phyloP scores from a whole-genome alignment of 805 yeast species.

The Candida pseudofarinosa region DNA sequence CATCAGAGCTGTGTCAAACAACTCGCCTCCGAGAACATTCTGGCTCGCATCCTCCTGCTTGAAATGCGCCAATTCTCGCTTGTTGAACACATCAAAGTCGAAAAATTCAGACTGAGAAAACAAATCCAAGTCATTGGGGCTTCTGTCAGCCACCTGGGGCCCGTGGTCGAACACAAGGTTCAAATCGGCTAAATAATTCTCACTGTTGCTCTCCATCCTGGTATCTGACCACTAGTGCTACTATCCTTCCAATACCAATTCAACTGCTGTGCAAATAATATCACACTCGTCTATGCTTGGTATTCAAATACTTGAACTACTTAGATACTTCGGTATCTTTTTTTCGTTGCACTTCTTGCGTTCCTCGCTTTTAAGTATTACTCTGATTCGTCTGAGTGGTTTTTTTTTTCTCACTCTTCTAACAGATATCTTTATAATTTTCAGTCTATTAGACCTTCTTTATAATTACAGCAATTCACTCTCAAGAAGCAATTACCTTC shows the following conservation, averaged over 20 bases:
- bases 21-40: background rate
- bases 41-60: constrained; percentile 1
- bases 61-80: constrained; percentile 8
- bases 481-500: too few relatives aligned
- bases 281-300: too few relatives aligned
- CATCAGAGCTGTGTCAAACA: background rate
- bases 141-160: constrained; percentile 2
- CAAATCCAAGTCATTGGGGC: constrained; percentile 32
- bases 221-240: too few relatives aligned
- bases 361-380: too few relatives aligned
- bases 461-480: too few relatives aligned
- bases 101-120: constrained; percentile 38
- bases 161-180: constrained; percentile 34
- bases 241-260: background rate
- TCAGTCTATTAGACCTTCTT: too few relatives aligned
- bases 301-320: too few relatives aligned
- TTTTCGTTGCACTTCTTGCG: too few relatives aligned
- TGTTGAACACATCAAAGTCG: constrained; percentile 33
- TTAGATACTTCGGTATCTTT: too few relatives aligned
- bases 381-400: too few relatives aligned
- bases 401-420: too few relatives aligned
- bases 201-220: constrained; percentile 38
- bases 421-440: too few relatives aligned
- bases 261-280: background rate
- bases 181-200: constrained; percentile 37